Percentiles rank a stretch among this genome's conserved stretches.
phyloP scores from a whole-genome alignment of 164 flowering plant genomes.

The Litsea cubeba region DNA sequence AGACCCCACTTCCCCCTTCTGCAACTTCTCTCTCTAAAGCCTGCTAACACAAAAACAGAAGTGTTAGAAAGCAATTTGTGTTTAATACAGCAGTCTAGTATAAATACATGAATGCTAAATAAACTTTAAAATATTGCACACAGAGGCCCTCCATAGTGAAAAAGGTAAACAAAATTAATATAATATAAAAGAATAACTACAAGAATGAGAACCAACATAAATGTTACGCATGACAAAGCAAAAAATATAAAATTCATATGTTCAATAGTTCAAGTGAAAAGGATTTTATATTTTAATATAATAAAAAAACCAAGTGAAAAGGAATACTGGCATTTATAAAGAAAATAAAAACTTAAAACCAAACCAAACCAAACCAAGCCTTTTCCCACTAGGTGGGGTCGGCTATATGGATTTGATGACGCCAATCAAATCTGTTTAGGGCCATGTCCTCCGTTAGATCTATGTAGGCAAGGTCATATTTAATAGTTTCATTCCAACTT shows the following conservation, averaged over 20 bases:
- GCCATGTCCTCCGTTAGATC: too few species aligned
- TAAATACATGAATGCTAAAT: too few species aligned
- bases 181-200: not conserved
- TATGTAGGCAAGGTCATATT: too few species aligned
- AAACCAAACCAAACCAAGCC: too few species aligned
- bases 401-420: too few species aligned
- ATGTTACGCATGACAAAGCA: not conserved
- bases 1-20: constrained; percentile 42
- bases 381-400: too few species aligned
- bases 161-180: not conserved
- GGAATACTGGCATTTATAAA: too few species aligned
- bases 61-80: not conserved
- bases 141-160: not conserved
- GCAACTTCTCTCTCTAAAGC: constrained; percentile 83
- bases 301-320: too few species aligned
- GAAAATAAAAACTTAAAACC: too few species aligned
- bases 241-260: not conserved
- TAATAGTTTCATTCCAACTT: too few species aligned
- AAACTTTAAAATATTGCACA: not conserved
- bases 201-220: not conserved
- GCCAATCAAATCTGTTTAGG: too few species aligned
- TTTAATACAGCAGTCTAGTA: too few species aligned
- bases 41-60: constrained; percentile 23
- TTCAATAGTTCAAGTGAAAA: not conserved
- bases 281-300: not conserved